These are phyloP conservation scores for Parastagonospora avenae DNA, from an alignment of 2,329 filamentous ascomycete genomes.

Conservation along the genomic window DNA sequence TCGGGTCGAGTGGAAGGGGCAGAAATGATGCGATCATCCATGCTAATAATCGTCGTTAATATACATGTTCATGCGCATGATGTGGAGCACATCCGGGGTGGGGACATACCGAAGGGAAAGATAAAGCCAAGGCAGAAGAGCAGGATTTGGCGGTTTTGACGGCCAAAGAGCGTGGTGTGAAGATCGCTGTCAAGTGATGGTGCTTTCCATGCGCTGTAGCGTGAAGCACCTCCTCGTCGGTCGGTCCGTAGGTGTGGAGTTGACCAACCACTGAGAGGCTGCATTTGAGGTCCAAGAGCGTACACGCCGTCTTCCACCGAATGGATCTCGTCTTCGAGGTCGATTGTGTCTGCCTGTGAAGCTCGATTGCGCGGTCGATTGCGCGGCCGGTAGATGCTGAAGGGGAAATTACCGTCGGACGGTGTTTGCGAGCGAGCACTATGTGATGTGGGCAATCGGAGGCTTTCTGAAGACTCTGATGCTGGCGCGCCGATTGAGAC, in stretches of 20 bases:
- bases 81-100: conserved; percentile 9
- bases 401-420: conserved; percentile 45
- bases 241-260: conserved; percentile 47
- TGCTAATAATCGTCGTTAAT: conserved; percentile 52
- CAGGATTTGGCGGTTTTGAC: conserved; percentile 74
- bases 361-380: conserved; percentile 42
- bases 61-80: conserved; percentile 12
- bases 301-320: conserved; percentile 37
- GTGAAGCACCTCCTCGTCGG: conserved; percentile 51
- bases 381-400: conserved; percentile 45
- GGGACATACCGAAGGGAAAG: conserved; percentile 63
- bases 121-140: conserved; percentile 79
- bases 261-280: conserved; percentile 31
- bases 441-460: conserved; percentile 40
- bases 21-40: conserved; percentile 82
- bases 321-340: conserved; percentile 30
- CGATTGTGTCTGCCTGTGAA: conserved; percentile 37
- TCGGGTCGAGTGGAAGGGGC: conserved; percentile 68
- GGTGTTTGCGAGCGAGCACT: conserved; percentile 45
- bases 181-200: conserved; percentile 71
- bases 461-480: conserved; percentile 39
- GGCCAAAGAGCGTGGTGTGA: conserved; percentile 65
- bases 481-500: conserved; percentile 41
- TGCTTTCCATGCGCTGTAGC: conserved; percentile 70
- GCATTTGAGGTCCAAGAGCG: conserved; percentile 33